Base-by-base conservation (phyloP, 2,329 filamentous ascomycete genomes). In the Exophiala sp. region DNA sequence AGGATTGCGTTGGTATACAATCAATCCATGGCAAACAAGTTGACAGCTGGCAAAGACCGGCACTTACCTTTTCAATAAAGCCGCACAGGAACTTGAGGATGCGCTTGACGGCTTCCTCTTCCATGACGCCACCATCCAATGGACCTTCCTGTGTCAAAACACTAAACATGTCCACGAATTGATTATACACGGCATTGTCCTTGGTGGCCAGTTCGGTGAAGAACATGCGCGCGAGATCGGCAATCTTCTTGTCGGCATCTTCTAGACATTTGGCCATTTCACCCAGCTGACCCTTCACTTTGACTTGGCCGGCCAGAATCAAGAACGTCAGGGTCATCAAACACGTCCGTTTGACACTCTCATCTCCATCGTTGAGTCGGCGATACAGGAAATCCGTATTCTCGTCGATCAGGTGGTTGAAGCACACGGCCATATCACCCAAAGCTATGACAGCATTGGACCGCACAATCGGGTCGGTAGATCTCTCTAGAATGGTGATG, bases 181-280 rank as follows among this genome's bases (percentile, higher is more conserved):
- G 91, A 67, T 98, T 98, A 69, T 98, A 98, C 2, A 98, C 88
- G 2, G 93, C 93, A 64, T 98, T 98, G 67, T 98, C 93, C 73
- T 98, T 98, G 60, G 89, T 95, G 55, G 90, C 89, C 48, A 98
- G 78, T 69, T 98, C 93, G 0, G 88, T 91, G 69, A 98, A 98
- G 80, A 98, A 98, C 91, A 97, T 97, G 52, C 88, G 79, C 11
- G 89, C 88, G 64, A 98, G 78, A 64, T 98, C 93, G 0, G 90
- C 87, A 56, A 97, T 95, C 55, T 87, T 81, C 69, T 90, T 89
- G 65, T 98, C 94, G n/a, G 83, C 82, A 63, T 98, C 93, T 69
- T 98, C 93, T 23, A 98, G 78, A 60, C 93, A 98, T 72, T 98
- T 98, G 49, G 93, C 93, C 93, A 98, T 98, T 73, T 97, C 91